Evolutionary conservation across 345 rosid species (phyloP), one percentile per base, ranked within the genome.

Genomic region (Syzygium jambos): DNA sequence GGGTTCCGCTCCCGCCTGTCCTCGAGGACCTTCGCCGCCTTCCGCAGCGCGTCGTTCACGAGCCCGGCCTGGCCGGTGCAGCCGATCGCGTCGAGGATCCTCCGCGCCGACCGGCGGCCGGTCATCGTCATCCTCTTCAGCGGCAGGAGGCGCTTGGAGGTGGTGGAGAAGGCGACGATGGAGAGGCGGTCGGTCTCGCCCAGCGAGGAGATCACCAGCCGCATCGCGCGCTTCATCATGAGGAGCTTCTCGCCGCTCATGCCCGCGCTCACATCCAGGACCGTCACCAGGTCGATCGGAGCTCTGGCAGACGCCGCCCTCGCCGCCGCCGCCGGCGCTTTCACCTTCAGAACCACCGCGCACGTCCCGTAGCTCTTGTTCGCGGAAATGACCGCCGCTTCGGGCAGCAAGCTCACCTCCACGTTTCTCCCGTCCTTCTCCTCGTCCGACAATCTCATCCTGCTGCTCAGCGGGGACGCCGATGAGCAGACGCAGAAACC

Each of bases 1-100:
- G 95, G 94, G 90, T 97, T 97, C 92, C 86, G 93, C 91, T 93
- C 93, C 53, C 97, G 94, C 85, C 99, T 96, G 91, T 97, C 99
- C 51, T 95, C 98, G 10, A 96, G 90, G 87, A 97, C 97, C 86
- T 96, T 95, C 49, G 93, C 96, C 29, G 98, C 98, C 90, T 97
- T 97, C 68, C 95, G 95, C 22, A 96, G 91, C 87, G 98, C 99
- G 92, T 95, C 98, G 90, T 84, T 93, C 4, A 91, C 94, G 61
- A 89, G 91, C 93, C 93, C 94, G 46, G 94, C 94, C 88, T 91
- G 90, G 11, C 96, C 96, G 77, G 92, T 90, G 29, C 91, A 89
- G 25, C 91, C 90, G 22, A 96, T 90, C 49, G 95, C 93, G 85
- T 97, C 98, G 8, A 97, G 91, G 22, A 95, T 89, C 90, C 95